Percentiles rank a stretch among this genome's conserved stretches.
Evolutionary conservation across 129 eudicot genomes (phyloP).

Genomic region (Chrysanthemum makinoi): DNA sequence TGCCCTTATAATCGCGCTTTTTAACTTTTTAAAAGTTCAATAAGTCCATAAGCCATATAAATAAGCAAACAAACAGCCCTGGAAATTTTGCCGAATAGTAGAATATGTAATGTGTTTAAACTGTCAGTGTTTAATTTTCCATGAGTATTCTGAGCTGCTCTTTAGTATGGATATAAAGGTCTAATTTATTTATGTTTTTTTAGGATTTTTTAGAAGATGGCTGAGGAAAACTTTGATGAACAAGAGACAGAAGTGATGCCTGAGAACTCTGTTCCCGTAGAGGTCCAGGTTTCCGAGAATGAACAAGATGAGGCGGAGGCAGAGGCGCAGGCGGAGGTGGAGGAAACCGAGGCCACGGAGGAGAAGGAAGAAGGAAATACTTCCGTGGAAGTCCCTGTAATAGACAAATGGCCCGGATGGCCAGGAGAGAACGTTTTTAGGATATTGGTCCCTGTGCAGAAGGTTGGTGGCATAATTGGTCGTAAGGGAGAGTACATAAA

Average conservation of each 20-base stretch:
- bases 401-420: conserved; percentile 97
- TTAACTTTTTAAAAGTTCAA: no score
- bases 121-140: not conserved
- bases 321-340: not conserved
- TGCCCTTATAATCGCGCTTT: no score
- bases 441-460: conserved; percentile 81
- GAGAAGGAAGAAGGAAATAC: conserved; percentile 33
- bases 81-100: not conserved
- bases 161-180: conserved; percentile 3
- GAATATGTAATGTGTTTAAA: not conserved
- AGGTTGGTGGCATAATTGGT: conserved; percentile 90
- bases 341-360: conserved; percentile 20
- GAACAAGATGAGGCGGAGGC: conserved; percentile 31
- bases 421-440: conserved; percentile 95
- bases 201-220: conserved; percentile 40
- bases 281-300: conserved; percentile 46
- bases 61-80: no score
- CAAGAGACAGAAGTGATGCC: conserved; percentile 40
- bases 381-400: conserved; percentile 25
- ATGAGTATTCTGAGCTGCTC: not conserved
- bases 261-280: conserved; percentile 48
- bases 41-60: no score
- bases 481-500: conserved; percentile 95
- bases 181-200: not conserved
- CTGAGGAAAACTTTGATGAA: conserved; percentile 48